These are phyloP conservation scores for Aspergillus funiculosus DNA, from an alignment of 495 filamentous ascomycete species.

Conservation along the genomic window DNA sequence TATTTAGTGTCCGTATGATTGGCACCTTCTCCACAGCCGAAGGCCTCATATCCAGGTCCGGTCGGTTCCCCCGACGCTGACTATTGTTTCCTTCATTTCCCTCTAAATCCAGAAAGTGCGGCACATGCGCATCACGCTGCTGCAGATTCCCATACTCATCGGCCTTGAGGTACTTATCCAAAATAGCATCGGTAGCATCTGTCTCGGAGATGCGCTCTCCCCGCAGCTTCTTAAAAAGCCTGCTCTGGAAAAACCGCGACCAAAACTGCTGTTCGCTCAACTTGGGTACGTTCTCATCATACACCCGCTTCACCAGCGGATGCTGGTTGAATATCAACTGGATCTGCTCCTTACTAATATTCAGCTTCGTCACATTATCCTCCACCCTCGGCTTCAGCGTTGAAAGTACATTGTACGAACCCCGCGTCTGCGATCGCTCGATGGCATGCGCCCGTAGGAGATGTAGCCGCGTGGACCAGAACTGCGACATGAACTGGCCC, in stretches of 20 bases:
- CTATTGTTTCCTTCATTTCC: constrained; percentile 90
- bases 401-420: constrained; percentile 87
- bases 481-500: constrained; percentile 74
- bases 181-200: constrained; percentile 64
- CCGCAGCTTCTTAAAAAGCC: constrained; percentile 83
- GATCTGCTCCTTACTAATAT: constrained; percentile 87
- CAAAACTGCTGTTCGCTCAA: constrained; percentile 77
- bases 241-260: constrained; percentile 84
- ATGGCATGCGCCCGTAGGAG: constrained; percentile 86
- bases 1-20: constrained; percentile 81
- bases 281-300: constrained; percentile 88
- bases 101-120: constrained; percentile 83
- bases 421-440: constrained; percentile 74
- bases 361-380: constrained; percentile 71
- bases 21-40: constrained; percentile 59
- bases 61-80: constrained; percentile 70
- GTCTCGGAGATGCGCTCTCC: constrained; percentile 74
- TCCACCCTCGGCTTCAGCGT: constrained; percentile 77
- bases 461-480: constrained; percentile 84
- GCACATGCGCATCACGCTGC: constrained; percentile 58
- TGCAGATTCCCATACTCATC: constrained; percentile 53
- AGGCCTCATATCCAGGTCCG: constrained; percentile 83
- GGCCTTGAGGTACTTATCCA: constrained; percentile 76
- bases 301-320: constrained; percentile 81
- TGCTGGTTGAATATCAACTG: constrained; percentile 89